Evolutionary conservation across 140 eudicot genomes (phyloP).

Genomic region (Senecio squalidus): DNA sequence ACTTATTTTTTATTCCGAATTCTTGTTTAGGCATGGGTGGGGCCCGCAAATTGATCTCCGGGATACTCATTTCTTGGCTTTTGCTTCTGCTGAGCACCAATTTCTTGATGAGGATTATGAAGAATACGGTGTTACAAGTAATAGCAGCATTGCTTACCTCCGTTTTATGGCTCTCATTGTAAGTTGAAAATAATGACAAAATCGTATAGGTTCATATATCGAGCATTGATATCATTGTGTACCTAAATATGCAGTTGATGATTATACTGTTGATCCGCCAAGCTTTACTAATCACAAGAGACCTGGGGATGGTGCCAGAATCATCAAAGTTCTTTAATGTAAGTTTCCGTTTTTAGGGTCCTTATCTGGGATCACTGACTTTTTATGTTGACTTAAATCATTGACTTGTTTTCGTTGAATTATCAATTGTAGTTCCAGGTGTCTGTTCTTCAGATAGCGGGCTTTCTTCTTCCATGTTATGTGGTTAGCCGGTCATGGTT

Average conservation of each 20-base stretch:
- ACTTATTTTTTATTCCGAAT: background rate
- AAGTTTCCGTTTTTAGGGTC: slow-evolving; percentile 14
- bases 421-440: slow-evolving; percentile 49
- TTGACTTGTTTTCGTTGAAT: slow-evolving; percentile 2
- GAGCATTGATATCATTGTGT: background rate
- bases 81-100: slow-evolving; percentile 61
- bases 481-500: slow-evolving; percentile 63
- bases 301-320: slow-evolving; percentile 56
- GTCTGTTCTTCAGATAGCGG: slow-evolving; percentile 64
- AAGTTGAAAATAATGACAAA: no score
- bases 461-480: slow-evolving; percentile 72
- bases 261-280: slow-evolving; percentile 58
- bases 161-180: slow-evolving; percentile 61
- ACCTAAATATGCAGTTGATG: slow-evolving; percentile 55
- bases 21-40: slow-evolving; percentile 71
- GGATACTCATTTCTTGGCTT: slow-evolving; percentile 57
- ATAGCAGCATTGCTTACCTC: slow-evolving; percentile 49
- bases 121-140: slow-evolving; percentile 54
- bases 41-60: slow-evolving; percentile 59
- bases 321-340: slow-evolving; percentile 52
- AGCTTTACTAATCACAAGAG: slow-evolving; percentile 53
- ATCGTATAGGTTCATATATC: background rate
- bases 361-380: background rate
- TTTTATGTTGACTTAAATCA: background rate
- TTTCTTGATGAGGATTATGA: slow-evolving; percentile 69